Percentiles rank a stretch among this genome's conserved stretches.
phyloP scores from a whole-genome alignment of 805 yeast species.

The Pichia occidentalis region DNA sequence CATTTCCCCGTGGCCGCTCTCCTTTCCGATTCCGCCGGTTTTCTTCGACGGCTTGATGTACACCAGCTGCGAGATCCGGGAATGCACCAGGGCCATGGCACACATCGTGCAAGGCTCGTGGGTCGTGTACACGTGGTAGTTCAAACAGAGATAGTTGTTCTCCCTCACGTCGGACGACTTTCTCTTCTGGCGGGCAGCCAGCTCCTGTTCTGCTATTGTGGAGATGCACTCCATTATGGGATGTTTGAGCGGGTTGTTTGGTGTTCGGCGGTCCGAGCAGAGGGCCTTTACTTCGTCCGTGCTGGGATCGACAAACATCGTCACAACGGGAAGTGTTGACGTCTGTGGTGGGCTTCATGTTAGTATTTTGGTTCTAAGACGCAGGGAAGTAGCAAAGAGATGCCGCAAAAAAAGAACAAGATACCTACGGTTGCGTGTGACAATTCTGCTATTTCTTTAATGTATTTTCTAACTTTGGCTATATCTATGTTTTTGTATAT shows the following conservation, averaged over 20 bases:
- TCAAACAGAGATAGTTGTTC: slow-evolving; percentile 61
- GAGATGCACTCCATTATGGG: slow-evolving; percentile 69
- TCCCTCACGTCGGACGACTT: slow-evolving; percentile 6
- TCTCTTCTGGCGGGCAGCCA: slow-evolving; percentile 29
- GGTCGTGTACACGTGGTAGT: slow-evolving; percentile 74
- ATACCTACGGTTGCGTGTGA: slow-evolving; percentile 9
- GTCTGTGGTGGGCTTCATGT: too few species aligned
- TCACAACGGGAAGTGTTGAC: slow-evolving; percentile 50
- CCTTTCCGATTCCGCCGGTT: slow-evolving; percentile 51
- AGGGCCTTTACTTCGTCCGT: slow-evolving; percentile 36
- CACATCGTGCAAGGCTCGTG: slow-evolving; percentile 98
- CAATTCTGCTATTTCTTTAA: slow-evolving; percentile 23
- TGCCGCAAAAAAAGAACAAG: too few species aligned
- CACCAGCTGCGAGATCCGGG: slow-evolving; percentile 65
- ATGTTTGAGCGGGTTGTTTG: slow-evolving; percentile 54
- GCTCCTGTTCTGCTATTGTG: slow-evolving; percentile 53
- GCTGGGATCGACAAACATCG: slow-evolving; percentile 58
- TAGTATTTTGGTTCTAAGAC: too few species aligned
- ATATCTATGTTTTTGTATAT: slow-evolving; percentile 35
- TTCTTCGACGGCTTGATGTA: slow-evolving; percentile 43
- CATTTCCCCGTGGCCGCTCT: slow-evolving; percentile 61
- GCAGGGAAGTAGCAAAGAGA: too few species aligned
- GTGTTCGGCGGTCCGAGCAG: slow-evolving; percentile 35
- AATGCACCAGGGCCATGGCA: slow-evolving; percentile 90
- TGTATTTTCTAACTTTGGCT: slow-evolving; percentile 32